Conservation (phyloP, 2,329 filamentous ascomycete species). For the Sclerotinia borealis region DNA sequence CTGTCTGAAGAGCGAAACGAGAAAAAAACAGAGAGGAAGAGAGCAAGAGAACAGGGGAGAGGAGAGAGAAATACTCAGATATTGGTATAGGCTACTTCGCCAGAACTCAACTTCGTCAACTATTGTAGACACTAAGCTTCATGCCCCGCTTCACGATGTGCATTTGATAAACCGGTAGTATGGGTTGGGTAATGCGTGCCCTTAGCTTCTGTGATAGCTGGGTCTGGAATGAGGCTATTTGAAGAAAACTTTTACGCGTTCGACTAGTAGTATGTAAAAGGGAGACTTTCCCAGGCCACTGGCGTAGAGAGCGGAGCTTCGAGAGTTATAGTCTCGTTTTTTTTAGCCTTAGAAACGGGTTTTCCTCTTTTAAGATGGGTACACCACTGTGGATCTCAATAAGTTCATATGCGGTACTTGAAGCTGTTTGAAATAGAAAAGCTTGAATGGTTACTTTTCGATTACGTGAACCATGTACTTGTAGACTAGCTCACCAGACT, state of each 20-base stretch:
- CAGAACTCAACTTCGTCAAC: neutral
- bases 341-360: neutral
- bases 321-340: neutral
- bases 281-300: neutral
- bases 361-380: neutral
- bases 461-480: neutral
- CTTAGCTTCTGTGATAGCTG: neutral
- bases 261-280: neutral
- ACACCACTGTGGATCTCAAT: neutral
- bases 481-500: neutral
- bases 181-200: neutral
- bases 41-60: neutral
- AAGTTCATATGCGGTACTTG: neutral
- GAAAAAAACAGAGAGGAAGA: neutral
- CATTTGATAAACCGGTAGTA: neutral
- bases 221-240: neutral
- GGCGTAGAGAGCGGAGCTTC: neutral
- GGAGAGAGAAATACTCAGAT: neutral
- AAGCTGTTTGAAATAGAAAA: neutral
- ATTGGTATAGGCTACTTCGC: neutral
- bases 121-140: too few relatives aligned
- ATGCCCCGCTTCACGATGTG: neutral
- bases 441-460: neutral
- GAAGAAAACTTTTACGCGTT: neutral
- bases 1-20: neutral